Percentiles rank a stretch among this genome's conserved stretches.
Conservation (phyloP, 768 basidiomycete genomes). For the Amanita exitialis region DNA sequence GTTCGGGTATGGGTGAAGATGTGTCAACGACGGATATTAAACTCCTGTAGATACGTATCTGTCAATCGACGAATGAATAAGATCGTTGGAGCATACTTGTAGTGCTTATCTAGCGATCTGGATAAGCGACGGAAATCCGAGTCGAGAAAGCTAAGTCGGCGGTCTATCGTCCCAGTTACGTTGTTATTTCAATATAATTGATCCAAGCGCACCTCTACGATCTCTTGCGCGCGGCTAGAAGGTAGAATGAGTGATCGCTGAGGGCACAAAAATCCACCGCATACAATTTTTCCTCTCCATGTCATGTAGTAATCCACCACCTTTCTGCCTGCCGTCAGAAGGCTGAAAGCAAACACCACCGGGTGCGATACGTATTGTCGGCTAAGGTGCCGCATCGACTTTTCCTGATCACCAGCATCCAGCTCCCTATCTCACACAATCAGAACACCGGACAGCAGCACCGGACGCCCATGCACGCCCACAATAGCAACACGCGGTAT, state of each 20-base stretch:
- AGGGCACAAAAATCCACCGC: constrained; percentile 5
- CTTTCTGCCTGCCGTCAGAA: constrained; percentile 26
- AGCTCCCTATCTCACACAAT: constrained; percentile 8
- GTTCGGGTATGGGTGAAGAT: background rate
- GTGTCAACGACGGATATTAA: constrained; percentile 2
- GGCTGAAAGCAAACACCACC: constrained; percentile 37
- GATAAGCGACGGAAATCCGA: constrained; percentile 31
- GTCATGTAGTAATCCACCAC: constrained; percentile 43
- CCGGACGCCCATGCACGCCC: background rate
- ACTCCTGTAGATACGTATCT: constrained; percentile 13
- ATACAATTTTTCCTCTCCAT: constrained; percentile 33
- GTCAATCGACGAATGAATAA: background rate
- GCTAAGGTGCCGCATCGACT: constrained; percentile 12
- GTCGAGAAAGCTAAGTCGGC: constrained; percentile 25
- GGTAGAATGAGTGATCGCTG: background rate
- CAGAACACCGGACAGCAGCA: background rate
- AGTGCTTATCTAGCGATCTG: constrained; percentile 31
- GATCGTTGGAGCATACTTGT: constrained; percentile 23
- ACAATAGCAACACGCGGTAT: background rate
- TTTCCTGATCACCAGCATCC: constrained; percentile 12
- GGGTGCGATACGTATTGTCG: constrained; percentile 12
- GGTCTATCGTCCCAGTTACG: constrained; percentile 11
- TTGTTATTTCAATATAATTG: background rate
- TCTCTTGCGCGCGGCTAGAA: background rate
- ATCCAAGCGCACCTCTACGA: background rate